phyloP scores from a whole-genome alignment of 2,329 filamentous ascomycete genomes.

The Atkinsonella texensis region DNA sequence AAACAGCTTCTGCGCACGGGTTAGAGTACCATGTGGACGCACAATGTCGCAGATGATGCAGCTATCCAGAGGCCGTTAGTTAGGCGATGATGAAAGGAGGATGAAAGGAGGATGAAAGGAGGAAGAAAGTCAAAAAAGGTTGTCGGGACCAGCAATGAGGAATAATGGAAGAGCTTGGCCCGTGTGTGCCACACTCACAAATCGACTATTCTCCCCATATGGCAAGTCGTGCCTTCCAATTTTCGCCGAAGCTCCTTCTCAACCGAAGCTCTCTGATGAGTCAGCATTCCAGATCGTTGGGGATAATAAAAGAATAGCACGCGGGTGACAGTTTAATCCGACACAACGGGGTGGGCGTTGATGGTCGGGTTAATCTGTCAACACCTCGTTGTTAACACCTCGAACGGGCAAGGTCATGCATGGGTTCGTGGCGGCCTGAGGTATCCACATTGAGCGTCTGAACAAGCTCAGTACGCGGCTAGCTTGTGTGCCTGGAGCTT shows the following conservation, averaged over 20 bases:
- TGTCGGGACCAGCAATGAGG: neutral
- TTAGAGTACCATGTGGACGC: neutral
- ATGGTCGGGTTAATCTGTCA: no score
- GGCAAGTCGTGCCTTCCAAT: no score
- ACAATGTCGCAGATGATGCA: neutral
- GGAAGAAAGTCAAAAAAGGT: neutral
- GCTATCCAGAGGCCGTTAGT: neutral
- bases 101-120: neutral
- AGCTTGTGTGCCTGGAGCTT: conserved; percentile 13
- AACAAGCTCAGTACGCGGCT: conserved; percentile 9
- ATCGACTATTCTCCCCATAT: neutral
- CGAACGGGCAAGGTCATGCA: neutral
- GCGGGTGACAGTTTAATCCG: no score
- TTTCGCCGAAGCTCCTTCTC: neutral
- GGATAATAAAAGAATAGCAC: no score
- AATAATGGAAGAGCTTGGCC: neutral
- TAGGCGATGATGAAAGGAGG: neutral
- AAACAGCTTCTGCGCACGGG: neutral
- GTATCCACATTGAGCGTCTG: neutral
- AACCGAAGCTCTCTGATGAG: neutral
- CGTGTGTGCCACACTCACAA: neutral
- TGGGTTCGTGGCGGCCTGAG: conserved; percentile 2
- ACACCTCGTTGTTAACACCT: no score
- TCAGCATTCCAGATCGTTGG: neutral
- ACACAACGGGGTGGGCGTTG: no score